These are phyloP conservation scores for Tetrahymena elliotti DNA, from an alignment of 73 alveolate genomes.

Conservation along the genomic window DNA sequence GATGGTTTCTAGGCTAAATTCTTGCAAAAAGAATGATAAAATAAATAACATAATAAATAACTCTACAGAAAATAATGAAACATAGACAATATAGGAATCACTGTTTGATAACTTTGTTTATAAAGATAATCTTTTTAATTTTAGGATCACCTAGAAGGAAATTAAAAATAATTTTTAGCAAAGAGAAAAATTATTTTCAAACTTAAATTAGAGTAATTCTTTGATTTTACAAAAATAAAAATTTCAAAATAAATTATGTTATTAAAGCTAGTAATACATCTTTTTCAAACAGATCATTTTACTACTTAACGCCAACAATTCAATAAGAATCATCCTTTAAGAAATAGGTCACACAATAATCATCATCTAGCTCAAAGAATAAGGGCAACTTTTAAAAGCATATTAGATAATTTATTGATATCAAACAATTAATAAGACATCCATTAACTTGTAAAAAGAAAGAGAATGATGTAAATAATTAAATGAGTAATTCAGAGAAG, in stretches of 20 bases:
- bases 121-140: neutral
- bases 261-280: neutral
- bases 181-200: neutral
- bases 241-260: no score
- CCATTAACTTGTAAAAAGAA: neutral
- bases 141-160: neutral
- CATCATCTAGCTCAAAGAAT: neutral
- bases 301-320: neutral
- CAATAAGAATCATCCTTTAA: neutral
- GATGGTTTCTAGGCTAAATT: neutral
- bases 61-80: neutral
- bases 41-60: neutral
- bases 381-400: neutral
- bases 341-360: neutral
- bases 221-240: no score
- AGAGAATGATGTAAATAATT: neutral
- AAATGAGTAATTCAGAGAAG: neutral
- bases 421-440: neutral
- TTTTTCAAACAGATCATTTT: neutral
- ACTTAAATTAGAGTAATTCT: neutral
- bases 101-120: neutral
- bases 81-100: neutral
- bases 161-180: neutral
- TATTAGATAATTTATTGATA: neutral
- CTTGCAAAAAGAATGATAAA: neutral